phyloP scores from a whole-genome alignment of 805 yeast genomes.

The Komagataella phaffii region DNA sequence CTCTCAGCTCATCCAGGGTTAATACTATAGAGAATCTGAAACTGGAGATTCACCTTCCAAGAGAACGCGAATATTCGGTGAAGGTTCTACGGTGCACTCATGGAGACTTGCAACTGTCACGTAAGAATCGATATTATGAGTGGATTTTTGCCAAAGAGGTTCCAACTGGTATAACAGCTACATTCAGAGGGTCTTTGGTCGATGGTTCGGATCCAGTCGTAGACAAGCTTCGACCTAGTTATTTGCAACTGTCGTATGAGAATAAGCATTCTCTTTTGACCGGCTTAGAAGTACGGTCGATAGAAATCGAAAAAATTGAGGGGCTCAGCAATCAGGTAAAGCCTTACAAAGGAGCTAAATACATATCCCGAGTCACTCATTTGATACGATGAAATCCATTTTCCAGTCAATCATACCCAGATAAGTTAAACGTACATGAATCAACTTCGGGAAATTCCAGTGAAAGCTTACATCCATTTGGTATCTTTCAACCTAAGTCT shows the following conservation, averaged over 20 bases:
- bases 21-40: constrained; percentile 32
- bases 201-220: not conserved
- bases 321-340: constrained; percentile 50
- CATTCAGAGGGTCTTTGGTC: constrained; percentile 44
- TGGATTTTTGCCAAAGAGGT: constrained; percentile 57
- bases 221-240: constrained; percentile 19
- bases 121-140: constrained; percentile 32
- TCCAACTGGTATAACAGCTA: constrained; percentile 52
- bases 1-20: constrained; percentile 30
- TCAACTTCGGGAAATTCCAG: too few relatives aligned
- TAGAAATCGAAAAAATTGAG: constrained; percentile 41
- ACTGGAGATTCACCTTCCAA: constrained; percentile 20
- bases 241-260: constrained; percentile 35
- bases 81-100: constrained; percentile 54
- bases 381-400: constrained; percentile 21
- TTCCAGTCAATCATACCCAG: too few relatives aligned
- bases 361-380: constrained; percentile 52
- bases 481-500: too few relatives aligned
- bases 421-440: too few relatives aligned
- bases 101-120: constrained; percentile 53
- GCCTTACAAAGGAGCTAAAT: constrained; percentile 89
- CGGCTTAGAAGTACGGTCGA: constrained; percentile 54
- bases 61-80: constrained; percentile 20
- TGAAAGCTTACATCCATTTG: too few relatives aligned
- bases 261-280: constrained; percentile 66